Evolutionary conservation across 225 moss, liverwort and hornwort species (phyloP), one percentile per base, ranked within the genome.

Genomic region (Climacium dendroides): DNA sequence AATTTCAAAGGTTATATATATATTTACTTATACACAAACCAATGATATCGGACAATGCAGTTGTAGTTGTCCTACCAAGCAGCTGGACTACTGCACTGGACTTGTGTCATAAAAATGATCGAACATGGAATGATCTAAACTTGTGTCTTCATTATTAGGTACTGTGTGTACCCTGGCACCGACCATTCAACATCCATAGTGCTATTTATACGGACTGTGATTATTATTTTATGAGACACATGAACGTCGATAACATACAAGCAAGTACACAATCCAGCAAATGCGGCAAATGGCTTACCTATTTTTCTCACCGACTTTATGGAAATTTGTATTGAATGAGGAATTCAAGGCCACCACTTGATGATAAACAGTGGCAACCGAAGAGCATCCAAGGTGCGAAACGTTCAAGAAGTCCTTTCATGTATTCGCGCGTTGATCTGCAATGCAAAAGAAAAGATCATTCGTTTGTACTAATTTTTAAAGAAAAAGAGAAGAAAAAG

Each of bases 71-170:
- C 80, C 34, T 7, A 78, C 58, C 73, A 65, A 50, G 83, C 66
- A 65, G 83, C 74, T 83, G 86, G 88, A 74, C 72, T 14, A 37
- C 67, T 65, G 78, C 34, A 37, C 67, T 65, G 78, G 43, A 25
- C 47, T 60, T 25, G 50, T 59, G 52, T 88, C 83, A 79, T 69
- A 75, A 80, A 91, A 80, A 61, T 75, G 5, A 80, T 74, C 54
- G 75, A 87, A 89, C 91, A 91, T 91, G 91, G 87, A 87, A 87
- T 80, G 80, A 62, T 86, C 80, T 79, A 86, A 87, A 79, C 52
- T 86, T 73, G 86, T 78, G 77, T 77, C 72, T 74, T 63, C 79
- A 90, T 79, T 83, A 89, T 79, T 52, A 53, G 65, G 87, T 39
- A 9, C 85, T 60, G 52, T 9, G 23, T 65, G 87, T 65, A 63